Conservation (phyloP, 306 rosid genomes). For the Neltuma alba region DNA sequence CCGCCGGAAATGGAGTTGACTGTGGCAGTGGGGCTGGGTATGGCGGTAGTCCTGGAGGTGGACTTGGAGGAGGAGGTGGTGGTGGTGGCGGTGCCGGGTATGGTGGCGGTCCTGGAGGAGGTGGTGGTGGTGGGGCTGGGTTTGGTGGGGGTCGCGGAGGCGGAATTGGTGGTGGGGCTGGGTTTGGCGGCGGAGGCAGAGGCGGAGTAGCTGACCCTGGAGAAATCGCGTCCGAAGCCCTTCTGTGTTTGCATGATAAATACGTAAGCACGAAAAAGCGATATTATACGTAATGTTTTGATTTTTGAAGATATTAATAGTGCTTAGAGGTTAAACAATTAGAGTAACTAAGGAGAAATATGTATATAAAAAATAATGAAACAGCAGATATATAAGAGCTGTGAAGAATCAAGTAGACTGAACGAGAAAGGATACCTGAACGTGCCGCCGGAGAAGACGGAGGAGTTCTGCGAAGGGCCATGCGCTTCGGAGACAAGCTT, state of each 20-base stretch:
- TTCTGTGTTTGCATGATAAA: constrained; percentile 81
- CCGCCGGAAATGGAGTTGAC: neutral
- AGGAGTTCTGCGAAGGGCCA: constrained; percentile 69
- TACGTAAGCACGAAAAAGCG: constrained; percentile 67
- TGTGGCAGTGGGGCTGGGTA: neutral
- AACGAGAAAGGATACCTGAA: constrained; percentile 58
- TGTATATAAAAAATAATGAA: neutral
- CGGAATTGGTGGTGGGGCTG: too few species aligned
- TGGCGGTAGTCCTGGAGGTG: neutral
- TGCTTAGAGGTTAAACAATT: neutral
- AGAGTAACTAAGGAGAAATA: neutral
- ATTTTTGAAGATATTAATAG: neutral
- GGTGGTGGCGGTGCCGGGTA: neutral
- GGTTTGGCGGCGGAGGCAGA: constrained; percentile 23
- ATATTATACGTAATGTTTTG: neutral
- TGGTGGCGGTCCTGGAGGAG: too few species aligned
- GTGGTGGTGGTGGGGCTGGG: neutral
- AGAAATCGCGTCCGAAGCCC: constrained; percentile 67
- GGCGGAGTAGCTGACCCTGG: constrained; percentile 46
- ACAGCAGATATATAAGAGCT: constrained; percentile 79
- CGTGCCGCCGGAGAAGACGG: constrained; percentile 58
- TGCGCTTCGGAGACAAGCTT: constrained; percentile 70
- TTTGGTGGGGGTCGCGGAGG: constrained; percentile 7
- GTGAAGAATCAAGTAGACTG: constrained; percentile 73
- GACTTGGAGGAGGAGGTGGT: neutral